Evolutionary conservation across 2,329 filamentous ascomycete genomes (phyloP).

Genomic region (Hypocrella siamensis): DNA sequence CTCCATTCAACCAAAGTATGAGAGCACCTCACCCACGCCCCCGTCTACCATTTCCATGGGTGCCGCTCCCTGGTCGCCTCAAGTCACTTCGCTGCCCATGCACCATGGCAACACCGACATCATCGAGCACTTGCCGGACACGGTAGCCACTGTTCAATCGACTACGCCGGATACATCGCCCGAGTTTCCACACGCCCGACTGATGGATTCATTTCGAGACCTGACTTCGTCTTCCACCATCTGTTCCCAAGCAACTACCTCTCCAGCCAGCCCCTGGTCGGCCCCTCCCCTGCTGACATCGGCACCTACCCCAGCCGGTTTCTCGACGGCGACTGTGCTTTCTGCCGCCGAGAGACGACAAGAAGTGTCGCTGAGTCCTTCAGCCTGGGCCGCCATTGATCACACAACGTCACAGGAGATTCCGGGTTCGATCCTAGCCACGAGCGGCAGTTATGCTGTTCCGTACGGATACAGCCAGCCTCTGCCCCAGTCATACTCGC

Average conservation of each 20-base stretch:
- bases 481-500: constrained; percentile 16
- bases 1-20: constrained; percentile 5
- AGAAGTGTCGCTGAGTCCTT: constrained; percentile 13
- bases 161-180: constrained; percentile 6
- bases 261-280: constrained; percentile 12
- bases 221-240: constrained; percentile 2
- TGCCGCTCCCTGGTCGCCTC: constrained; percentile 10
- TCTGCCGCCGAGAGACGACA: constrained; percentile 9
- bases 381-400: constrained; percentile 17
- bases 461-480: constrained; percentile 13
- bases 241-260: constrained; percentile 8
- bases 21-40: constrained; percentile 2
- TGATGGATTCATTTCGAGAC: not conserved
- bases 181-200: constrained; percentile 9
- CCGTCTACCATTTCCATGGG: constrained; percentile 6
- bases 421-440: constrained; percentile 9
- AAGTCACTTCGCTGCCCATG: constrained; percentile 2
- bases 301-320: constrained; percentile 30
- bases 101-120: constrained; percentile 8
- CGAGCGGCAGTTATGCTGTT: constrained; percentile 11
- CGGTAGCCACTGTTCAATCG: constrained; percentile 6
- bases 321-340: constrained; percentile 22
- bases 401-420: constrained; percentile 9
- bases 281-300: constrained; percentile 26
- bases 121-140: constrained; percentile 10